These are phyloP conservation scores for Aspergillus fischeri DNA, from an alignment of 2,329 filamentous ascomycete species.

Conservation along the genomic window DNA sequence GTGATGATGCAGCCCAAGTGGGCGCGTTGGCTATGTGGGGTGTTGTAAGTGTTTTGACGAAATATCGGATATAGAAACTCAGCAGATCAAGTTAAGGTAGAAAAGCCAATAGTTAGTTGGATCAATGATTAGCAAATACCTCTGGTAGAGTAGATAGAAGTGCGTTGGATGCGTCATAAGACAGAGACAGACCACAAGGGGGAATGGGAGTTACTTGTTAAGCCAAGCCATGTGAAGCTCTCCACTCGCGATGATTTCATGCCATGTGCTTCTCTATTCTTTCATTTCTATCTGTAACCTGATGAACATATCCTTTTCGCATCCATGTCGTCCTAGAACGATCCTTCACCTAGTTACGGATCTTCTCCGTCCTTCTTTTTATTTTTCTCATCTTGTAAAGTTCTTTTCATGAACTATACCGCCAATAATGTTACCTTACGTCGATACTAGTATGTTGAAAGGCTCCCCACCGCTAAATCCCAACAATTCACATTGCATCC, in stretches of 20 bases:
- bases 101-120: neutral
- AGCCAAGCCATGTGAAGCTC: constrained; percentile 8
- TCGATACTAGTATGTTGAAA: constrained; percentile 53
- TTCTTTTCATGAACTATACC: constrained; percentile 1
- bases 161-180: neutral
- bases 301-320: neutral
- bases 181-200: too few relatives aligned
- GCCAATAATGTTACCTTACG: constrained; percentile 58
- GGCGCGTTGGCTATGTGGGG: constrained; percentile 2
- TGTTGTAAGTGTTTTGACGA: neutral
- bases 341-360: neutral
- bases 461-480: neutral
- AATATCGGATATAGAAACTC: neutral
- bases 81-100: neutral
- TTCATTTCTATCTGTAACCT: neutral
- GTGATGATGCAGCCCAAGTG: constrained; percentile 23
- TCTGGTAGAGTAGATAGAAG: neutral
- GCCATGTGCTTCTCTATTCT: constrained; percentile 11
- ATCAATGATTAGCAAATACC: neutral
- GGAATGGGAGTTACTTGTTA: too few relatives aligned
- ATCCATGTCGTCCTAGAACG: constrained; percentile 2
- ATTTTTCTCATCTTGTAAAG: neutral
- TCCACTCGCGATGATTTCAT: constrained; percentile 2
- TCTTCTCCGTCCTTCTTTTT: neutral
- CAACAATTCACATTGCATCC: constrained; percentile 7